Base-by-base conservation (phyloP, 257 asterid genomes). In the Sherardia arvensis region DNA sequence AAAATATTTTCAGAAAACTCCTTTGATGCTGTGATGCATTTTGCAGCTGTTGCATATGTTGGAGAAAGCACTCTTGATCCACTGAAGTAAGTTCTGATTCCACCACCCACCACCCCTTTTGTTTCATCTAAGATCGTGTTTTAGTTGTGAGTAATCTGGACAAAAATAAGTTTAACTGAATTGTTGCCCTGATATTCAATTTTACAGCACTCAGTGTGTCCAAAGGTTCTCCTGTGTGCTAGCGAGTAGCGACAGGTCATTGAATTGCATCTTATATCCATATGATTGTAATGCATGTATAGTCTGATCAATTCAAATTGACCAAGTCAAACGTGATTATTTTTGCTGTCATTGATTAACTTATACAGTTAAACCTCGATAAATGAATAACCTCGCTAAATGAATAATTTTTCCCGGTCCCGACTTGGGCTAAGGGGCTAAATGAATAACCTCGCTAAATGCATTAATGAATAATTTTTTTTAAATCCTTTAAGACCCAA, bases 1-100 rank as follows among this genome's bases (percentile, higher is more conserved):
- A 87, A 62, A 64, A 74, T 86, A 25, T 88, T 88, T 56, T 73
- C 83, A 3, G 87, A 80, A 65, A 86, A 84, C 69, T 86, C 82
- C 27, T 82, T 88, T 73, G 90, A 88, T 66, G 95, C 87, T 0
- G 92, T 86, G 68, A 82, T 91, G 85, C 98, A 91, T 79, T 91
- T 91, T 76, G 96, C 98, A 21, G 98, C 96, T 20, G 98, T 91
- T 36, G 98, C 98, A 54, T 91, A 91, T 79, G 98, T 88, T 53
- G 98, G 96, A 57, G 98, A 91, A 84, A 91, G 98, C 73, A 88
- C 96, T 7, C 79, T 84, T 21, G 81, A 91, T 74, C 98, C 98
- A 36, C 86, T 91, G 33, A 91, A 79, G 95, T 88, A 72, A 81
- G 89, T 72, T 15, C 14, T 1, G 48, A 36, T 38, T 2, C 18